These are phyloP conservation scores for Boletus rubropictus DNA, from an alignment of 768 basidiomycete species.

Conservation along the genomic window DNA sequence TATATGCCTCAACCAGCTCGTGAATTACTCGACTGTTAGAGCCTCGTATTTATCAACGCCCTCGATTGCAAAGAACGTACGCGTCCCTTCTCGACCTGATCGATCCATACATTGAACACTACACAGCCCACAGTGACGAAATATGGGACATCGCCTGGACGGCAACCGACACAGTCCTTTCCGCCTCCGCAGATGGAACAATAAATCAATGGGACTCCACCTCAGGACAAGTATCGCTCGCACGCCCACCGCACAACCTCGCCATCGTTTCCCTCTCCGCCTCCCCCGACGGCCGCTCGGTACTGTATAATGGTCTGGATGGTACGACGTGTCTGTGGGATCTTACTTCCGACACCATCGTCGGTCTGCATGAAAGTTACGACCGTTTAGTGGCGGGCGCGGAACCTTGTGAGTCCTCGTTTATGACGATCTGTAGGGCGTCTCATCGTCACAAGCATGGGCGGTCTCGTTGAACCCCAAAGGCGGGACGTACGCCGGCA, in stretches of 20 bases:
- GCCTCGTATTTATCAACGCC: conserved; percentile 67
- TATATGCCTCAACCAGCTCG: conserved; percentile 3
- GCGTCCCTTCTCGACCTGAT: conserved; percentile 15
- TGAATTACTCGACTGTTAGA: conserved; percentile 37
- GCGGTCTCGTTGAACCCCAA: conserved; percentile 76
- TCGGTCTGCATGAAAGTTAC: conserved; percentile 72
- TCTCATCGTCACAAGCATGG: conserved; percentile 52
- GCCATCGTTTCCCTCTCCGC: conserved; percentile 80
- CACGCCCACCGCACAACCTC: conserved; percentile 72
- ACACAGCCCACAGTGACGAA: conserved; percentile 68
- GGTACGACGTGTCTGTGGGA: conserved; percentile 78
- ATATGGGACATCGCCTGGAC: conserved; percentile 80
- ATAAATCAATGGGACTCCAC: conserved; percentile 68
- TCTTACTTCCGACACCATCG: conserved; percentile 51
- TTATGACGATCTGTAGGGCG: background rate
- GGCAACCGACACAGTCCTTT: conserved; percentile 54
- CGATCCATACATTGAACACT: conserved; percentile 2
- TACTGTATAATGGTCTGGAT: conserved; percentile 78
- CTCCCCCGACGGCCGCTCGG: conserved; percentile 56
- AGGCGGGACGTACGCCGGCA: conserved; percentile 67
- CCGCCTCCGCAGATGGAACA: conserved; percentile 73
- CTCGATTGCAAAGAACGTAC: conserved; percentile 76
- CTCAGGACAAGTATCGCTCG: conserved; percentile 55
- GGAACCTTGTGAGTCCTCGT: conserved; percentile 58
- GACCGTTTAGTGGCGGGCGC: conserved; percentile 47